Evolutionary conservation across 2,329 filamentous ascomycete genomes (phyloP).

Genomic region (Plectosphaerella plurivora): DNA sequence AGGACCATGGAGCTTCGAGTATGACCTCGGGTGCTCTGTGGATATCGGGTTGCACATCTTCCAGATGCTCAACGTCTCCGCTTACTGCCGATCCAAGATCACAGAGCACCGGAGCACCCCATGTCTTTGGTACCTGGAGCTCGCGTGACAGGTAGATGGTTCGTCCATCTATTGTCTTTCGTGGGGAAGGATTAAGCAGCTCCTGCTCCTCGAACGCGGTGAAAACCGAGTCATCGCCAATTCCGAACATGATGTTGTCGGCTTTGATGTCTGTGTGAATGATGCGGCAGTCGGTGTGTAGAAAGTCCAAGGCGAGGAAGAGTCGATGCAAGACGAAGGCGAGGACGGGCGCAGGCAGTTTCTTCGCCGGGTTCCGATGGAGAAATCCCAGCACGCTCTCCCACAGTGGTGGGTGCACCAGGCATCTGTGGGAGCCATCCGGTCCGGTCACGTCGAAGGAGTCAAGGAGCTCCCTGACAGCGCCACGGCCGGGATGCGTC

Average conservation of each 20-base stretch:
- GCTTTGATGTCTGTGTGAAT: slow-evolving; percentile 37
- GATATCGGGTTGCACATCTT: slow-evolving; percentile 32
- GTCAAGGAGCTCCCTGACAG: slow-evolving; percentile 28
- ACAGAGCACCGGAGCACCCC: slow-evolving; percentile 34
- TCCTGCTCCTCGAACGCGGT: slow-evolving; percentile 33
- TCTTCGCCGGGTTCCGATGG: slow-evolving; percentile 29
- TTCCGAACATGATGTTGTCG: slow-evolving; percentile 30
- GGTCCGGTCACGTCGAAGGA: slow-evolving; percentile 29
- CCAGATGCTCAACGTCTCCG: slow-evolving; percentile 26
- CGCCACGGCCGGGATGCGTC: slow-evolving; percentile 23
- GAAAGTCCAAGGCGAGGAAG: slow-evolving; percentile 38
- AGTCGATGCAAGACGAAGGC: slow-evolving; percentile 29
- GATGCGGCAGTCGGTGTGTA: slow-evolving; percentile 39
- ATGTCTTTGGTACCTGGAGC: slow-evolving; percentile 24
- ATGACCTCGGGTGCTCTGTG: slow-evolving; percentile 44
- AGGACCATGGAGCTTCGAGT: slow-evolving; percentile 37
- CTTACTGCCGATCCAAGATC: slow-evolving; percentile 43
- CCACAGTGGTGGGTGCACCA: slow-evolving; percentile 36
- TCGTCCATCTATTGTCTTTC: slow-evolving; percentile 34
- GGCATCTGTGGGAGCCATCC: slow-evolving; percentile 27
- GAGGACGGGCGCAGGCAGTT: slow-evolving; percentile 27
- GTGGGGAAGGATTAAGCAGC: slow-evolving; percentile 29
- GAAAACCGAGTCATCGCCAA: slow-evolving; percentile 31
- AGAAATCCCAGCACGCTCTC: slow-evolving; percentile 35
- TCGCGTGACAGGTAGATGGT: slow-evolving; percentile 36